These are phyloP conservation scores for Mycotypha africana DNA, from an alignment of 371 early-diverging fungal genomes.

Conservation along the genomic window DNA sequence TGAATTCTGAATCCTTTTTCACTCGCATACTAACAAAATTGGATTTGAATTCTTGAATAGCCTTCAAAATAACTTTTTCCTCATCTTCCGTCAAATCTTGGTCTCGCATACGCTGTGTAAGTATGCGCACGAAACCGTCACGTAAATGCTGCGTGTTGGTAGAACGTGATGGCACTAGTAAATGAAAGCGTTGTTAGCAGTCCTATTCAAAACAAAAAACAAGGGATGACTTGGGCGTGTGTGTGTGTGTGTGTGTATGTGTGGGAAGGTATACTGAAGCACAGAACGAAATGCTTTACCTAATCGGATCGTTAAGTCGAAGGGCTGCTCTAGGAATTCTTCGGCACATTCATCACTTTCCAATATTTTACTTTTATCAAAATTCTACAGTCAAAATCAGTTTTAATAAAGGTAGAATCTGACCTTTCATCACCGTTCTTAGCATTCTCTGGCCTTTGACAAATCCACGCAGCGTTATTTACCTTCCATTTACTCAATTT, in stretches of 20 bases:
- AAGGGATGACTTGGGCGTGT: too few relatives aligned
- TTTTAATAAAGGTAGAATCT: too few relatives aligned
- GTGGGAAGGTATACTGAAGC: too few relatives aligned
- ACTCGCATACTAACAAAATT: conserved; percentile 58
- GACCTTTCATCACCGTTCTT: too few relatives aligned
- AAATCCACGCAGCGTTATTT: neutral
- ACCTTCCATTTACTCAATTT: conserved; percentile 33
- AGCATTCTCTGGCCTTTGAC: neutral
- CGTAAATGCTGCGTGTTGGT: conserved; percentile 69
- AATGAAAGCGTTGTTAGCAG: neutral
- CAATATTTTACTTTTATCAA: conserved; percentile 32
- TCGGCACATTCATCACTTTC: conserved; percentile 24
- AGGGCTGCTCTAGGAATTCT: conserved; percentile 34
- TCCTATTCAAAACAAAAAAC: neutral
- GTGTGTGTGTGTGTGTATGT: too few relatives aligned
- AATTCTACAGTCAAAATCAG: conserved; percentile 17
- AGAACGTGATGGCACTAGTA: conserved; percentile 47
- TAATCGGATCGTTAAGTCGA: conserved; percentile 41
- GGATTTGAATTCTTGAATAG: conserved; percentile 55
- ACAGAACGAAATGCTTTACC: conserved; percentile 25
- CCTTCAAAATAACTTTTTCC: conserved; percentile 44
- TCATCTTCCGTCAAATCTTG: conserved; percentile 38
- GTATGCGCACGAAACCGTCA: conserved; percentile 63
- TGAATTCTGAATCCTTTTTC: conserved; percentile 51
- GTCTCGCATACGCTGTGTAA: conserved; percentile 45